Evolutionary conservation across 768 basidiomycete genomes (phyloP).

Genomic region (Macrolepiota dolichaula): DNA sequence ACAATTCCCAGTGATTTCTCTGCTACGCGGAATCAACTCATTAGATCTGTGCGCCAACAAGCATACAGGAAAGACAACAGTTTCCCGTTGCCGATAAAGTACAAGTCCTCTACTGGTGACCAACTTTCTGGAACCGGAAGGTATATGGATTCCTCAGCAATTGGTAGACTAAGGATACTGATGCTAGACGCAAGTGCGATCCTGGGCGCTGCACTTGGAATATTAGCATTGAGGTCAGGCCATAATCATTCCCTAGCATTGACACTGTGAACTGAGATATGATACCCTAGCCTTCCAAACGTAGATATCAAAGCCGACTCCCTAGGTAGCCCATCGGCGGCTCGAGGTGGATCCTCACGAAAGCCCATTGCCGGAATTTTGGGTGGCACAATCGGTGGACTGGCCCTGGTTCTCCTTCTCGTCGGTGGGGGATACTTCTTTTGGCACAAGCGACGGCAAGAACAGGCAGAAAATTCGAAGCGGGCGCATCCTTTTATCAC

Average conservation of each 20-base stretch:
- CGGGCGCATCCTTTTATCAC: too few species aligned
- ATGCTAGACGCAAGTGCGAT: constrained; percentile 21
- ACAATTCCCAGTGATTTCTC: constrained; percentile 26
- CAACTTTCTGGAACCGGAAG: constrained; percentile 12
- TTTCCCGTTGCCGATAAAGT: constrained; percentile 23
- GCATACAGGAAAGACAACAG: constrained; percentile 17
- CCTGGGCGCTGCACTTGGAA: constrained; percentile 29
- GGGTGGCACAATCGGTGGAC: constrained; percentile 14
- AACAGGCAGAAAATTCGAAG: too few species aligned
- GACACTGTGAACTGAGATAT: not conserved
- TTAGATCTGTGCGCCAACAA: constrained; percentile 23
- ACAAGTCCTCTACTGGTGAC: constrained; percentile 19
- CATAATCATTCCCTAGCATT: not conserved
- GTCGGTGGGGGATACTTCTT: not conserved
- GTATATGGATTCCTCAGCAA: not conserved
- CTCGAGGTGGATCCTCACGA: not conserved
- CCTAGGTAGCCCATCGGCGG: not conserved
- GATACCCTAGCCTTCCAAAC: constrained; percentile 8
- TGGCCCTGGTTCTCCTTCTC: not conserved
- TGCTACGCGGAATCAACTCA: constrained; percentile 34
- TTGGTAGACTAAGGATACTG: not conserved
- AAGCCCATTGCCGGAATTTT: constrained; percentile 10
- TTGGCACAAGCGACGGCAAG: not conserved
- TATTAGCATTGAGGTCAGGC: constrained; percentile 25
- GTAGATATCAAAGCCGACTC: not conserved